These are phyloP conservation scores for Phlebiopsis flavidoalba DNA, from an alignment of 768 basidiomycete species.

Conservation along the genomic window DNA sequence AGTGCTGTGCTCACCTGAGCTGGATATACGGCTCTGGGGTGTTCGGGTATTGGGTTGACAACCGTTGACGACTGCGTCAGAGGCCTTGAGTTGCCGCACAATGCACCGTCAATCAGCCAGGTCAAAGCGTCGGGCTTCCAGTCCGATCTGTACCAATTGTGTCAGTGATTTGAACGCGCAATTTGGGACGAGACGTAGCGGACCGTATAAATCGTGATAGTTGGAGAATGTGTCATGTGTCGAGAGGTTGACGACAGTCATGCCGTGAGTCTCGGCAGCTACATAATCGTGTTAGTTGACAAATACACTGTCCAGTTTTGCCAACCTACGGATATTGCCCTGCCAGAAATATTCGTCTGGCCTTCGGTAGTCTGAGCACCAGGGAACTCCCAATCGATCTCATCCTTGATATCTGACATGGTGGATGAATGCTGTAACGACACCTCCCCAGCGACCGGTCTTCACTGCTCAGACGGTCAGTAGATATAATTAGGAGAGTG, in stretches of 20 bases:
- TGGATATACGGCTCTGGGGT: constrained; percentile 79
- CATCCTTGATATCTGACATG: constrained; percentile 77
- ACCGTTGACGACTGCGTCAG: constrained; percentile 50
- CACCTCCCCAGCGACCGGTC: constrained; percentile 73
- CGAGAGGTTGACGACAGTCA: constrained; percentile 38
- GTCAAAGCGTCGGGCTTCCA: constrained; percentile 68
- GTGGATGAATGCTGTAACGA: constrained; percentile 84
- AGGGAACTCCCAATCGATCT: constrained; percentile 87
- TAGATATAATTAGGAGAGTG: background rate
- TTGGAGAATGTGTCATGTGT: constrained; percentile 68
- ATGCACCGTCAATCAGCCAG: constrained; percentile 65
- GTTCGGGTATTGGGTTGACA: constrained; percentile 60
- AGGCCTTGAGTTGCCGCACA: constrained; percentile 63
- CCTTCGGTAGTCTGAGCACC: constrained; percentile 55
- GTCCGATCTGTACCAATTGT: constrained; percentile 51
- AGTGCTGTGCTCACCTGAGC: constrained; percentile 47
- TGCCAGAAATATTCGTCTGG: constrained; percentile 83
- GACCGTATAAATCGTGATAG: constrained; percentile 76
- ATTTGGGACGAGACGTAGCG: constrained; percentile 19
- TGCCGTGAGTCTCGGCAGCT: constrained; percentile 48
- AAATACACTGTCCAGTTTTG: background rate
- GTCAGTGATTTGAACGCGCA: background rate
- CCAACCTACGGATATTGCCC: constrained; percentile 54
- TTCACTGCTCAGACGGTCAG: constrained; percentile 45
- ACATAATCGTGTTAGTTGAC: background rate